Percentiles rank a stretch among this genome's conserved stretches.
Evolutionary conservation across 768 basidiomycete genomes (phyloP).

Genomic region (Leucogyrophana mollusca): DNA sequence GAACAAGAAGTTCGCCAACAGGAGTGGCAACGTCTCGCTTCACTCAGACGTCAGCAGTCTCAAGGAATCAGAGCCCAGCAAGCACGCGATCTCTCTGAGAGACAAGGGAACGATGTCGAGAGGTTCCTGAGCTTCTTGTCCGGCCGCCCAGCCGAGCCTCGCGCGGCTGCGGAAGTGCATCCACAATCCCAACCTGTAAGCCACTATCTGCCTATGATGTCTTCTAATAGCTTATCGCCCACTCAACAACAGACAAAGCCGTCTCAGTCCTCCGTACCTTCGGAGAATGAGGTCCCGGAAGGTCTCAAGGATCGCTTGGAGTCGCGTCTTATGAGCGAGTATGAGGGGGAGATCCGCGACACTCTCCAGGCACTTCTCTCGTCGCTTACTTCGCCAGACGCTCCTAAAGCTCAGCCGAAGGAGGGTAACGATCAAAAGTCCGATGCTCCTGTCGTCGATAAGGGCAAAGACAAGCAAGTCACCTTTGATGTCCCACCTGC

Average conservation of each 20-base stretch:
- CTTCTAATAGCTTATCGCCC: background rate
- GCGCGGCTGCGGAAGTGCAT: too few species aligned
- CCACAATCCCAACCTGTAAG: slow-evolving; percentile 2
- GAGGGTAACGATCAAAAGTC: background rate
- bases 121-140: background rate
- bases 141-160: too few species aligned
- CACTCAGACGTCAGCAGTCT: background rate
- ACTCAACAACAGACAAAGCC: background rate
- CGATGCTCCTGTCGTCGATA: slow-evolving; percentile 12
- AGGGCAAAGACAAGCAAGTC: slow-evolving; percentile 39
- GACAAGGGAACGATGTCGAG: background rate
- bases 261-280: background rate
- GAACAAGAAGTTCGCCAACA: background rate
- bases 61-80: background rate
- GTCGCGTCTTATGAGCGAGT: slow-evolving; percentile 1
- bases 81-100: background rate
- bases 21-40: background rate
- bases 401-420: background rate
- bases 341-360: slow-evolving; percentile 4
- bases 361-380: background rate
- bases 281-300: background rate
- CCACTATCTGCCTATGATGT: background rate
- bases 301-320: background rate
- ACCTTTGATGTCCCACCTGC: slow-evolving; percentile 4
- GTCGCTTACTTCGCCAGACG: background rate